Percentiles rank a stretch among this genome's conserved stretches.
Evolutionary conservation across 345 rosid genomes (phyloP).

Genomic region (Euphorbia lathyris): DNA sequence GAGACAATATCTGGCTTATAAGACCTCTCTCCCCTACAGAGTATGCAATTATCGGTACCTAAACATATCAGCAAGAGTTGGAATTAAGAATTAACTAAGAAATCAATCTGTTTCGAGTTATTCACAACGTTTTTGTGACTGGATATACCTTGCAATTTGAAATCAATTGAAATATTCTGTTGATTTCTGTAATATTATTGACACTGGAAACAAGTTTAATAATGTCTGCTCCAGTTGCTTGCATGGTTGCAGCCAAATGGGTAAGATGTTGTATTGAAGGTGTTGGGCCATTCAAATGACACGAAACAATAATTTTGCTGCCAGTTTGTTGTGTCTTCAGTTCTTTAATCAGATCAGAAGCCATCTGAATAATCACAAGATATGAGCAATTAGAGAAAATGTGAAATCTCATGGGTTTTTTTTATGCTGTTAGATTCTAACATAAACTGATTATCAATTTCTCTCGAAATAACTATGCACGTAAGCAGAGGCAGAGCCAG

Average conservation of each 20-base stretch:
- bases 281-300: constrained; percentile 29
- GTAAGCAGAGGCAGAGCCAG: too few species aligned
- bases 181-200: constrained; percentile 45
- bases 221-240: constrained; percentile 48
- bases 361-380: constrained; percentile 38
- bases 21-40: constrained; percentile 58
- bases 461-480: not conserved
- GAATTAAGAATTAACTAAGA: not conserved
- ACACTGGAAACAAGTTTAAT: constrained; percentile 39
- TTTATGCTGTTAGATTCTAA: not conserved
- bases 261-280: constrained; percentile 41
- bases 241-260: constrained; percentile 36
- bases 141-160: constrained; percentile 34
- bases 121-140: too few species aligned
- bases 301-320: constrained; percentile 46
- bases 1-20: constrained; percentile 51
- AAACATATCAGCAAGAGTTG: constrained; percentile 10
- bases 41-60: constrained; percentile 51
- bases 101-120: not conserved
- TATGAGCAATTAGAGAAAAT: constrained; percentile 12
- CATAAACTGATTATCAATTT: not conserved
- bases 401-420: not conserved
- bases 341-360: constrained; percentile 31
- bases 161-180: constrained; percentile 41
- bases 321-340: constrained; percentile 17